Conservation (phyloP, 73 alveolate species). For the Paramecium primaurelia region DNA sequence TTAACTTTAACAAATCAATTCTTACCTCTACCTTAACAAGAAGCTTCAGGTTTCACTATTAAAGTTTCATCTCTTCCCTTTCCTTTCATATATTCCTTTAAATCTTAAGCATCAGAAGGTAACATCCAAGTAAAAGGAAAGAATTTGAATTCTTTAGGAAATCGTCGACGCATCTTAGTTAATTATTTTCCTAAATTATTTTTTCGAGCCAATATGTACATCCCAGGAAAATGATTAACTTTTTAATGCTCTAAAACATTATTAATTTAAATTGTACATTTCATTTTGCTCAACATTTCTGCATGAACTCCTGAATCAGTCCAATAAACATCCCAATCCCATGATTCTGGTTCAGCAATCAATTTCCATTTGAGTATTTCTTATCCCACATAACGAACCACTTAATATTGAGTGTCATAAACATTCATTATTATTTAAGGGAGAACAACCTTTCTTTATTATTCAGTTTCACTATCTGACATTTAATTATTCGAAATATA, state of each 20-base stretch:
- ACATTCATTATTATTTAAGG: constrained; percentile 55
- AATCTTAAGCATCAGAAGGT: constrained; percentile 67
- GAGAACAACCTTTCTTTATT: not conserved
- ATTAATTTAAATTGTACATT: not conserved
- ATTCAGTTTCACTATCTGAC: constrained; percentile 6
- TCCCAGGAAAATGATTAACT: constrained; percentile 75
- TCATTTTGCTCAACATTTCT: constrained; percentile 62
- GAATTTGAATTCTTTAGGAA: constrained; percentile 61
- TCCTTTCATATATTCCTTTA: constrained; percentile 35
- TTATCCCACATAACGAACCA: constrained; percentile 60
- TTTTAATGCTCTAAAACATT: constrained; percentile 50
- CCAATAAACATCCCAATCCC: constrained; percentile 70
- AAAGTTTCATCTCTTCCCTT: constrained; percentile 51
- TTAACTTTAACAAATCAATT: not conserved
- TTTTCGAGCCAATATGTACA: constrained; percentile 63
- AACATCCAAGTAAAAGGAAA: constrained; percentile 73
- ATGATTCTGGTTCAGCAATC: constrained; percentile 44
- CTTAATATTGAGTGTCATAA: constrained; percentile 56
- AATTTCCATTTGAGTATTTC: constrained; percentile 54
- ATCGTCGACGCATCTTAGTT: constrained; percentile 47
- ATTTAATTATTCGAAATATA: not conserved
- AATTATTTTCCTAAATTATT: constrained; percentile 58
- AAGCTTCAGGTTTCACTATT: constrained; percentile 69
- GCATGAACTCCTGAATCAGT: constrained; percentile 56
- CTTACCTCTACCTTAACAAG: constrained; percentile 74